Evolutionary conservation across 148 eudicot genomes (phyloP), one percentile per base, ranked within the genome.

Genomic region (Nyssa sinensis): DNA sequence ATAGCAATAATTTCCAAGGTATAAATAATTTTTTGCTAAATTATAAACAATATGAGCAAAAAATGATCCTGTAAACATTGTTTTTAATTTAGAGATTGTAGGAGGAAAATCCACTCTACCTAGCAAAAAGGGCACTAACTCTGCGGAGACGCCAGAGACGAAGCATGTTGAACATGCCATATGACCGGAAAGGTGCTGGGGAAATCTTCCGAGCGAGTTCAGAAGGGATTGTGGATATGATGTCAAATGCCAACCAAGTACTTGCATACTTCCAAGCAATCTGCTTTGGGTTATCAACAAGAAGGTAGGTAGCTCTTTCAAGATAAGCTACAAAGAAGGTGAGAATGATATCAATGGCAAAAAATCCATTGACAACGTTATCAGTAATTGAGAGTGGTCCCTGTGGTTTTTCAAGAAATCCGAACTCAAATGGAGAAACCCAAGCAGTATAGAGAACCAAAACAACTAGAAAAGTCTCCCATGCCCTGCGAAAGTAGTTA

Each of bases 61-160:
- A 44, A 44, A 4, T 1, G 17, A 11, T 11, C 1, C 21, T 55
- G 59, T 3, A 55, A 55, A 21, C 24, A n/a, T 2, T 55, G 59
- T 17, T 19, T n/a, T n/a, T 55, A 7, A 55, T 55, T 55, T 55
- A 24, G 59, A 55, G 25, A 55, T 13, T 55, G 17, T 78, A 44
- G 19, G 16, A 44, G 51, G 51, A 44, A 19, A 44, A 11, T 44
- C 51, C 51, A 44, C 17, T 44, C 16, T 44, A 92, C 97, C 88
- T 84, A 34, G 96, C 75, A 75, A 93, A 93, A 29, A 89, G 80
- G 69, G 85, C 70, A 59, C 96, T 86, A 64, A 91, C 94, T 87
- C 98, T 88, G 29, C 89, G 81, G 19, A 94, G 85, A 79, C 98
- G 93, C 98, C 98, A 94, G 0, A 94, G 90, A 19, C 97, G 94